phyloP scores from a whole-genome alignment of 2,329 filamentous ascomycete genomes.

The Westerdykella ornata region DNA sequence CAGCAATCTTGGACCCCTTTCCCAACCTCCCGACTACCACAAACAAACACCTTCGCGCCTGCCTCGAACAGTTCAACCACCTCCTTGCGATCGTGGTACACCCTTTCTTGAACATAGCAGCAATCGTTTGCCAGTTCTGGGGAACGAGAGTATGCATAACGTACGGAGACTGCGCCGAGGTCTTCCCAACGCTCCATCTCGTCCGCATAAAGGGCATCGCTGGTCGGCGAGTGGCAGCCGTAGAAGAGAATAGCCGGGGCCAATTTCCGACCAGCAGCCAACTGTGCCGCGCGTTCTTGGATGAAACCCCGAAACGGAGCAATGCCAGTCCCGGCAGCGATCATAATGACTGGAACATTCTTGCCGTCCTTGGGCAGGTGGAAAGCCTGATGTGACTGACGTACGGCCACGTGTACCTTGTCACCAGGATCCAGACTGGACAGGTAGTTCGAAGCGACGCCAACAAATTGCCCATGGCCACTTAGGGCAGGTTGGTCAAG shows the following conservation, averaged over 20 bases:
- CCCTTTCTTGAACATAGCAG: conserved; percentile 49
- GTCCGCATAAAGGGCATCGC: conserved; percentile 55
- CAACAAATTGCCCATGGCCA: conserved; percentile 40
- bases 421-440: conserved; percentile 37
- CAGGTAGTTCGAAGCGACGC: conserved; percentile 42
- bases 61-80: conserved; percentile 42
- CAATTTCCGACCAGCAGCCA: conserved; percentile 46
- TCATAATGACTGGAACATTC: conserved; percentile 39
- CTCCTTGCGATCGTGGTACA: conserved; percentile 45
- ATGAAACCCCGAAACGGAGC: conserved; percentile 42
- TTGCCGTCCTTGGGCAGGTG: conserved; percentile 40
- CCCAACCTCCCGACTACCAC: conserved; percentile 50
- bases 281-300: conserved; percentile 37
- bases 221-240: conserved; percentile 52
- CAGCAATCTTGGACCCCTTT: conserved; percentile 40
- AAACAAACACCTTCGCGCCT: conserved; percentile 57
- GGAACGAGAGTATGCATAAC: conserved; percentile 53
- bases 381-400: conserved; percentile 39
- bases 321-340: conserved; percentile 38
- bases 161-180: conserved; percentile 55
- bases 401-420: conserved; percentile 39
- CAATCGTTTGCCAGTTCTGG: conserved; percentile 42
- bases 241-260: conserved; percentile 60
- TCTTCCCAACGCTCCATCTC: conserved; percentile 55
- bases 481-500: conserved; percentile 50